Base-by-base conservation (phyloP, 495 filamentous ascomycete species). In the Parathielavia appendiculata region DNA sequence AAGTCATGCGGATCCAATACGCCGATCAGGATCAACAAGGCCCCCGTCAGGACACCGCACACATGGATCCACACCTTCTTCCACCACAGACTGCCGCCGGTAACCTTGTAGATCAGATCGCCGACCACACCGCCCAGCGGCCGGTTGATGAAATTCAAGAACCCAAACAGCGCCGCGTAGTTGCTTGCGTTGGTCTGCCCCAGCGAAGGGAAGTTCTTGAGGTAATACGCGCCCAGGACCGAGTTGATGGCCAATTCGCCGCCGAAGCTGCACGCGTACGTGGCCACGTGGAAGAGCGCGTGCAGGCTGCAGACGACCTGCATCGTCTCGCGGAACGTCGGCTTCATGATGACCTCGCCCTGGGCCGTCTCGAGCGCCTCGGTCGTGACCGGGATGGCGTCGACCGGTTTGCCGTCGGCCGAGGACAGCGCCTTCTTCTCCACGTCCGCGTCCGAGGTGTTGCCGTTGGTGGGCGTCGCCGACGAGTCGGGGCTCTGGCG, bases 91-190 rank as follows among this genome's bases (percentile, higher is more conserved):
- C 63, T 83, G 54, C 65, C 58, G 3, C 81, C 78, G 1, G 80
- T 83, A 22, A 65, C 65, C 19, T 73, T 75, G 76, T 92, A 95
- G 2, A 92, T 65, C n/a, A 86, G 23, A 60, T 96, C 91, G 3
- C 82, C 79, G 13, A 90, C 58, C 16, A 89, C 78, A 1, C 91
- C 91, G 45, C 91, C 91, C 0, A 83, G 63, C 0, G 91, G 91
- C 1, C 91, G 81, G 54, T 81, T 88, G 54, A 87, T 70, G 36
- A 92, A 74, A 71, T 96, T 95, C 30, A 96, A 75, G 50, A 96
- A 85, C 11, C 91, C 91, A 67, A 95, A 96, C 85, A 95, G 92
- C 54, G 91, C 89, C 0, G 90, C 88, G 85, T 87, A 95, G 62
- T 82, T 79, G 3, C 88, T 83, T 8, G 86, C 83, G 23, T 77